Evolutionary conservation across 2,329 filamentous ascomycete species (phyloP), one percentile per base, ranked within the genome.

Genomic region (Trichophaea hybrida): DNA sequence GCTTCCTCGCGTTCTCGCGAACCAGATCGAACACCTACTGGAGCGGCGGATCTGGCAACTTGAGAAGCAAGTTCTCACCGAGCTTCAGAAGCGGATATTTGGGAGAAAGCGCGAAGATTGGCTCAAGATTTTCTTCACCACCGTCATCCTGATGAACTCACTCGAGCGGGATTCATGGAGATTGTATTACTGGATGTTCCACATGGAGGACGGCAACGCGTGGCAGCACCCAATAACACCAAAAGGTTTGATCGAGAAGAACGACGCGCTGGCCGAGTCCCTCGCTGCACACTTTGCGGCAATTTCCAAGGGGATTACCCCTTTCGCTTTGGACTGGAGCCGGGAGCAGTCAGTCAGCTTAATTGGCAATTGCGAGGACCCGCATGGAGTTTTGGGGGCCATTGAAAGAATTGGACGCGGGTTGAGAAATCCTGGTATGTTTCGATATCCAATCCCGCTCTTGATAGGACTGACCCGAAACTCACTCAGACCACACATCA

Each of bases 131-230:
- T 66, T 65, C 52, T 59, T 66, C 37, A 64, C 63, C 17, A 55
- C 60, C n/a, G 55, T 50, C 5, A 59, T 66, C 13, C 49, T 66
- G 24, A 63, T 65, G 60, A 66, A 65, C 52, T 51, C 64, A 17
- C 63, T 66, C 46, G 64, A 66, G 38, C 63, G 64, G 6, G 64
- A 66, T 37, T 63, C 64, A 34, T 66, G 64, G 64, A 61, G 63
- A 33, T 61, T 66, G n/a, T 66, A 66, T 43, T 66, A 66, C 61
- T 66, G 64, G 64, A 54, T 65, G 50, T 65, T 65, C 57, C 64
- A 66, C 43, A 63, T 61, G 52, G 55, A 66, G 31, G 61, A 65
- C 46, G 64, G 64, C 13, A 60, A 65, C 40, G 55, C 57, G 44
- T 66, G 64, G 64, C 63, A 57, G 13, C 64, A 66, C 50, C 63